phyloP scores from a whole-genome alignment of 2,329 filamentous ascomycete genomes.

The Apiospora aurea region DNA sequence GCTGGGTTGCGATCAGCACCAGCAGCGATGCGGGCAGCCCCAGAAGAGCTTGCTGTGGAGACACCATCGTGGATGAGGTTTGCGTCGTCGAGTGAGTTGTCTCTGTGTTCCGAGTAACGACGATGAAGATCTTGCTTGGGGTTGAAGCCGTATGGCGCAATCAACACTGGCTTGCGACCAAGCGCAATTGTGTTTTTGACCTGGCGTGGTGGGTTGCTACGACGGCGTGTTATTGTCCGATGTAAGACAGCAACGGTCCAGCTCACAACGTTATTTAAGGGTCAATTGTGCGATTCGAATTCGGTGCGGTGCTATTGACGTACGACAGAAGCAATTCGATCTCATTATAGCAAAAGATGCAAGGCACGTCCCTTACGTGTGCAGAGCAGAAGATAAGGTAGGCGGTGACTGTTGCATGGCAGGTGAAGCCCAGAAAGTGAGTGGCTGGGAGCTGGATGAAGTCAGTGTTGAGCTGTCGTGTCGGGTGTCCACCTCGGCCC shows the following conservation, averaged over 20 bases:
- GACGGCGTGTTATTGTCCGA: slow-evolving; percentile 2
- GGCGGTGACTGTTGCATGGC: slow-evolving; percentile 8
- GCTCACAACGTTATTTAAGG: not conserved
- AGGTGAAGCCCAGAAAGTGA: slow-evolving; percentile 12
- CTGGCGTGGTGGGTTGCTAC: not conserved
- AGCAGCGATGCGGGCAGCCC: slow-evolving; percentile 54
- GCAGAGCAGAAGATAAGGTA: not conserved
- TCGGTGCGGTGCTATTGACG: not conserved
- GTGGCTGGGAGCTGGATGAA: slow-evolving; percentile 18
- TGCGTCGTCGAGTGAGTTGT: not conserved
- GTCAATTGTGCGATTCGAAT: not conserved
- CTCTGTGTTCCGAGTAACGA: not conserved
- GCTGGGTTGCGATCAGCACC: slow-evolving; percentile 51
- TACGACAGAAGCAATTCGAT: not conserved
- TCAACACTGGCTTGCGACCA: not conserved
- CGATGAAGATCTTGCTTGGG: not conserved
- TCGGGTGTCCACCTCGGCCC: slow-evolving; percentile 17
- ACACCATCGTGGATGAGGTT: not conserved
- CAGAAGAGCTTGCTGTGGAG: slow-evolving; percentile 37
- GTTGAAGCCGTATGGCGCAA: not conserved
- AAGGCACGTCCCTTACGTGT: not conserved
- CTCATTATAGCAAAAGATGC: not conserved
- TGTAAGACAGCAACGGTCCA: slow-evolving; percentile 1
- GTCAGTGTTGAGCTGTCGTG: slow-evolving; percentile 19
- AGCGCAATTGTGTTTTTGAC: slow-evolving; percentile 13